Percentiles rank a stretch among this genome's conserved stretches.
phyloP scores from a whole-genome alignment of 1,284 basidiomycete species.

The Hemileia vastatrix region DNA sequence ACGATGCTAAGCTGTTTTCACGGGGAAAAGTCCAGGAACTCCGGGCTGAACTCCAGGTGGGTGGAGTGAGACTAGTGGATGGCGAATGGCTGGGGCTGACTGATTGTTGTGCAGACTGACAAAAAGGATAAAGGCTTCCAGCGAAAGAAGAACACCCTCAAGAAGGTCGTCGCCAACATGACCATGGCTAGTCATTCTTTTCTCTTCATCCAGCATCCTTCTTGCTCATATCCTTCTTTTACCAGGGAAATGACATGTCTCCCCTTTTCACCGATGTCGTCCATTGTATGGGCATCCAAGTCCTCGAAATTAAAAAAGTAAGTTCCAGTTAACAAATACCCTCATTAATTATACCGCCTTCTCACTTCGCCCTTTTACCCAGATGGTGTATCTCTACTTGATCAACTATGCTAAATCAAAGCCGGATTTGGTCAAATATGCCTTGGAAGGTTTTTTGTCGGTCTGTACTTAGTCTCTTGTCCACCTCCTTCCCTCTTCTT shows the following conservation, averaged over 20 bases:
- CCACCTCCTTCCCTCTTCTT: not conserved
- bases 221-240: not conserved
- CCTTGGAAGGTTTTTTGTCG: slow-evolving; percentile 80
- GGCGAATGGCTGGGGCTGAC: too few relatives aligned
- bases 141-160: slow-evolving; percentile 39
- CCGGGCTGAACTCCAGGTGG: slow-evolving; percentile 35
- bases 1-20: slow-evolving; percentile 43
- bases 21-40: slow-evolving; percentile 42
- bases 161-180: slow-evolving; percentile 44
- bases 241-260: slow-evolving; percentile 61
- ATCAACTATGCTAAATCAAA: slow-evolving; percentile 82
- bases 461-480: slow-evolving; percentile 48
- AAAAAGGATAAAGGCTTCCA: slow-evolving; percentile 42
- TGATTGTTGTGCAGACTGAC: slow-evolving; percentile 24
- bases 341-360: not conserved
- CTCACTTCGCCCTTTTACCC: slow-evolving; percentile 1
- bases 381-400: slow-evolving; percentile 86
- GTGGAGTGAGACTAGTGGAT: too few relatives aligned
- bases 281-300: slow-evolving; percentile 72
- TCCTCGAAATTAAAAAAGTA: slow-evolving; percentile 94
- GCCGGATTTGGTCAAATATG: slow-evolving; percentile 75
- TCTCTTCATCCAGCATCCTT: not conserved
- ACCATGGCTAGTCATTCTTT: slow-evolving; percentile 31
- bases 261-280: slow-evolving; percentile 80
- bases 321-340: slow-evolving; percentile 34